Percentiles rank a stretch among this genome's conserved stretches.
Conservation (phyloP, 495 filamentous ascomycete genomes). For the Podospora australis region DNA sequence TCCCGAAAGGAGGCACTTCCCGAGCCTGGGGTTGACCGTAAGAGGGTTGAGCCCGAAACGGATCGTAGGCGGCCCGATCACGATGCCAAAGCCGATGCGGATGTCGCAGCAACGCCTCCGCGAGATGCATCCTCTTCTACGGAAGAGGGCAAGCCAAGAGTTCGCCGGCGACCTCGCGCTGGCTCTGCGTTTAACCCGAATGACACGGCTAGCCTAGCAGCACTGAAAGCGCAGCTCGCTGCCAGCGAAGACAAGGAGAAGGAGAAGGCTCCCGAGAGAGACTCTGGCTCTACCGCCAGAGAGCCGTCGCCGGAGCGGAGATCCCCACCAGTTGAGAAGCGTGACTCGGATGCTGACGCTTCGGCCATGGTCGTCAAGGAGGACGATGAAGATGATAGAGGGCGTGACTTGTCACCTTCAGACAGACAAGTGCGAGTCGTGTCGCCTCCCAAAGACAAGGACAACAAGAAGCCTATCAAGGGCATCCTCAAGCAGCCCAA, state of each 20-base stretch:
- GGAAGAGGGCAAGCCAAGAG: slow-evolving; percentile 20
- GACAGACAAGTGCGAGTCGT: slow-evolving; percentile 49
- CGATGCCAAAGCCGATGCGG: slow-evolving; percentile 21
- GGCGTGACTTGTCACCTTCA: slow-evolving; percentile 30
- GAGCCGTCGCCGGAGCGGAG: slow-evolving; percentile 27
- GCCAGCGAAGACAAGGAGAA: slow-evolving; percentile 30
- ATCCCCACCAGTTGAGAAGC: slow-evolving; percentile 15
- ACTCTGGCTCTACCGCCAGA: slow-evolving; percentile 13
- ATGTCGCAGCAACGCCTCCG: slow-evolving; percentile 6
- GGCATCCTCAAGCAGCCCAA: slow-evolving; percentile 62
- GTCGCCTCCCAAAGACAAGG: slow-evolving; percentile 47
- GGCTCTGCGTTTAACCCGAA: slow-evolving; percentile 45
- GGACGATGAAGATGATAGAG: slow-evolving; percentile 33
- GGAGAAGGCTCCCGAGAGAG: slow-evolving; percentile 10
- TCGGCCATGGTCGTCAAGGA: slow-evolving; percentile 23
- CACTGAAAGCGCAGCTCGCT: slow-evolving; percentile 42
- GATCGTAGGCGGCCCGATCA: slow-evolving; percentile 9
- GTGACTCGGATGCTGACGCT: slow-evolving; percentile 19
- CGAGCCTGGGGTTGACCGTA: slow-evolving; percentile 16
- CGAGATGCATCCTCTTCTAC: slow-evolving; percentile 16
- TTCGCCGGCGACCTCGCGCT: slow-evolving; percentile 28
- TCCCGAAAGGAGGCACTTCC: slow-evolving; percentile 3
- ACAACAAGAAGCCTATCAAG: slow-evolving; percentile 33
- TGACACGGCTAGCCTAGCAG: slow-evolving; percentile 39
- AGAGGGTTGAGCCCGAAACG: slow-evolving; percentile 13